These are phyloP conservation scores for Zymoseptoria tritici DNA, from an alignment of 2,329 filamentous ascomycete genomes.

Conservation along the genomic window DNA sequence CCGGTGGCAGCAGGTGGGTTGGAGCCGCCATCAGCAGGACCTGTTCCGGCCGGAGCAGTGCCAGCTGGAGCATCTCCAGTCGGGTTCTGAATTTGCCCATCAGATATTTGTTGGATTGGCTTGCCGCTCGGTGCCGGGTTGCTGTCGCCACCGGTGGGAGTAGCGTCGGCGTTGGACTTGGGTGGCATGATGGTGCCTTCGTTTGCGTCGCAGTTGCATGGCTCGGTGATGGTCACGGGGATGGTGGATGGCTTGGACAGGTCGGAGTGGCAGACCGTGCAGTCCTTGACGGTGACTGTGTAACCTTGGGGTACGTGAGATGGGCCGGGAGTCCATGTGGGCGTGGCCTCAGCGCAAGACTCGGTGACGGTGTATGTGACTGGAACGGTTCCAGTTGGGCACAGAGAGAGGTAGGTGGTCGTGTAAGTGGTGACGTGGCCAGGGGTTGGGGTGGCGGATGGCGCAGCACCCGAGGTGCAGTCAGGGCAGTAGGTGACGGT, in stretches of 20 bases:
- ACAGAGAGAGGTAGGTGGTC: constrained; percentile 29
- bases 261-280: constrained; percentile 24
- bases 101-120: constrained; percentile 15
- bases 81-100: constrained; percentile 16
- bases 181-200: constrained; percentile 16
- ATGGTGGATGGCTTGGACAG: constrained; percentile 13
- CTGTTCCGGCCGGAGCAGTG: neutral
- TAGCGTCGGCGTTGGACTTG: constrained; percentile 9
- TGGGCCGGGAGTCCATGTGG: constrained; percentile 29
- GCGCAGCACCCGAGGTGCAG: constrained; percentile 18
- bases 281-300: constrained; percentile 29
- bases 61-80: constrained; percentile 3
- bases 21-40: constrained; percentile 1
- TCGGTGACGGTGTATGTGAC: constrained; percentile 33
- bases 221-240: constrained; percentile 30
- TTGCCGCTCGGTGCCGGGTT: constrained; percentile 2
- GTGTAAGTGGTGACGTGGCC: constrained; percentile 32
- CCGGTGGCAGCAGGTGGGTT: constrained; percentile 3
- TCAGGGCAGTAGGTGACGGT: constrained; percentile 33
- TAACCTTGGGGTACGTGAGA: constrained; percentile 30
- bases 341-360: constrained; percentile 27
- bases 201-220: constrained; percentile 29
- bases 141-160: constrained; percentile 10
- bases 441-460: constrained; percentile 7
- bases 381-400: constrained; percentile 28